phyloP scores from a whole-genome alignment of 257 asterid species.

The Parsonsia alboflavescens region DNA sequence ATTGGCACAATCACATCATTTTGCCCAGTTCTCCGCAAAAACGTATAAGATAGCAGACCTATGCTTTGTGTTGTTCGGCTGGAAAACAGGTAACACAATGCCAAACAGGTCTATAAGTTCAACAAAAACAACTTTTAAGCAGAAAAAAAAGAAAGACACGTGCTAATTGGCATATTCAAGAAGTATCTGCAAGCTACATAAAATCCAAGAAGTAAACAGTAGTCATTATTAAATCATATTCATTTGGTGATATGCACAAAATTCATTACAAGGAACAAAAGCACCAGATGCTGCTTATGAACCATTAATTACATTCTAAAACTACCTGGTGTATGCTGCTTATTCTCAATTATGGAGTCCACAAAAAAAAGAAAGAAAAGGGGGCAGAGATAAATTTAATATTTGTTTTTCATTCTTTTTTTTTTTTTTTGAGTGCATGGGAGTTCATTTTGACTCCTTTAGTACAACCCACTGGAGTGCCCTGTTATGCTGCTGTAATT shows the following conservation, averaged over 20 bases:
- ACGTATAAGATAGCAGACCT: conserved; percentile 86
- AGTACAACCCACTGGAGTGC: neutral
- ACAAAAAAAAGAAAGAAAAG: neutral
- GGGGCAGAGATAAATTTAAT: neutral
- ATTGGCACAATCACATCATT: conserved; percentile 90
- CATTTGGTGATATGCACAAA: neutral
- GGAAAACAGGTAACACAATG: conserved; percentile 19
- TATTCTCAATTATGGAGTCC: neutral
- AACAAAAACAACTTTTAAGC: neutral
- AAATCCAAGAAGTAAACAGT: neutral
- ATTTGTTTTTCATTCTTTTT: neutral
- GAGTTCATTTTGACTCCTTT: neutral
- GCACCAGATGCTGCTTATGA: neutral
- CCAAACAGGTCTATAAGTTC: neutral
- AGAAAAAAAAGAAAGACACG: neutral
- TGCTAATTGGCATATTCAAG: neutral
- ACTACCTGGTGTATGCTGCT: neutral
- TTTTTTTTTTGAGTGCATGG: neutral
- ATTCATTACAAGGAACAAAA: neutral
- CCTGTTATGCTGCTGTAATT: neutral
- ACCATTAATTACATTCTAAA: neutral
- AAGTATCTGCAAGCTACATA: neutral
- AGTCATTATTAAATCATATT: neutral
- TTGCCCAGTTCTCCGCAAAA: conserved; percentile 71
- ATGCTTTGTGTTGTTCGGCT: conserved; percentile 80